Evolutionary conservation across 2,329 filamentous ascomycete genomes (phyloP).

Genomic region (Ceratocystis destructans): DNA sequence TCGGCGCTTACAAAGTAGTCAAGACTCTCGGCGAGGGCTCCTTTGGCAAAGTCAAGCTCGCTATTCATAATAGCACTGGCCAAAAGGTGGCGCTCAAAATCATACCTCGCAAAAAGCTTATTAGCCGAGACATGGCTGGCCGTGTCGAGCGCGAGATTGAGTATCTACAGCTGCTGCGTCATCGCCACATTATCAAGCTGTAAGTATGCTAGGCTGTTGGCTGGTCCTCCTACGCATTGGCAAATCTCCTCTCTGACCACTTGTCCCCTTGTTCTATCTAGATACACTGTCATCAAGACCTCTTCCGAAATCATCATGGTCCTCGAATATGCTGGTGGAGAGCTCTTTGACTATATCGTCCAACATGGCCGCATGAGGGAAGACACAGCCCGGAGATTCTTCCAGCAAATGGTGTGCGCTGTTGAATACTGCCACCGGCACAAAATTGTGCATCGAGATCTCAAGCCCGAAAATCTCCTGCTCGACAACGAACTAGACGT

Average conservation of each 20-base stretch:
- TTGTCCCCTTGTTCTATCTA: constrained; percentile 27
- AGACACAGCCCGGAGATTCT: constrained; percentile 87
- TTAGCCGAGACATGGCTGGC: constrained; percentile 95
- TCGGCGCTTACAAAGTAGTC: constrained; percentile 83
- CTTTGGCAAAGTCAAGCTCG: constrained; percentile 97
- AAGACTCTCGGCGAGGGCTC: constrained; percentile 90
- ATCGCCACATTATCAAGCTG: constrained; percentile 98
- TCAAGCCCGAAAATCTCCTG: constrained; percentile 93
- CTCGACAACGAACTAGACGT: constrained; percentile 93
- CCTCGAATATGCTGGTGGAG: constrained; percentile 88
- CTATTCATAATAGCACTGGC: constrained; percentile 77
- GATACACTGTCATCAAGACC: constrained; percentile 94
- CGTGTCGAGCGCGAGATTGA: constrained; percentile 96
- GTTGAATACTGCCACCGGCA: constrained; percentile 98
- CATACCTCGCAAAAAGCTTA: constrained; percentile 88
- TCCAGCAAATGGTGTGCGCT: constrained; percentile 97
- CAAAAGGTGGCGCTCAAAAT: constrained; percentile 98
- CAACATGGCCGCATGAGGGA: constrained; percentile 86
- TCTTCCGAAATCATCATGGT: constrained; percentile 96
- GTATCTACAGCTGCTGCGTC: constrained; percentile 85
- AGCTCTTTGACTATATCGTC: constrained; percentile 97
- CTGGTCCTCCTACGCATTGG: not conserved
- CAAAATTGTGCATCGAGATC: constrained; percentile 94
- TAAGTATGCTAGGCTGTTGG: constrained; percentile 32
- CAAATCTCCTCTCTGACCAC: not conserved